Percentiles rank a stretch among this genome's conserved stretches.
phyloP scores from a whole-genome alignment of 176 grass and related monocot genomes.

The Cenchrus purpureus region DNA sequence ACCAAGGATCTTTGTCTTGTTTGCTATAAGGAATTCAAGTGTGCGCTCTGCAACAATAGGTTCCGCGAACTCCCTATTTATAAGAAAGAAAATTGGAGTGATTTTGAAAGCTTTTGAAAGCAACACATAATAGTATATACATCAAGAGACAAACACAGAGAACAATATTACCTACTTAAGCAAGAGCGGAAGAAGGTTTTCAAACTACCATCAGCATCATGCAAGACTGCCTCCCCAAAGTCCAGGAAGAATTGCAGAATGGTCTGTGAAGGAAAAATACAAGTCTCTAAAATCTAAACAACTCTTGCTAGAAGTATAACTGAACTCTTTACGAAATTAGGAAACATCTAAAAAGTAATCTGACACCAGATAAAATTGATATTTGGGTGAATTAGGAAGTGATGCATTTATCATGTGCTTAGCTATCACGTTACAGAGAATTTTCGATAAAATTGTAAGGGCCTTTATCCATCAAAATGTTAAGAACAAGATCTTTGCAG shows the following conservation, averaged over 20 bases:
- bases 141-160: not conserved
- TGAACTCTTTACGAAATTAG: conserved; percentile 31
- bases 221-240: conserved; percentile 92
- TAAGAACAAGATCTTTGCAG: not conserved
- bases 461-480: not conserved
- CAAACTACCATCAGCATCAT: conserved; percentile 92
- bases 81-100: conserved; percentile 19
- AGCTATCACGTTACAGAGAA: not conserved
- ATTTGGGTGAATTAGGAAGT: not conserved
- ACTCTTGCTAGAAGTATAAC: not conserved
- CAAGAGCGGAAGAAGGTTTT: conserved; percentile 86
- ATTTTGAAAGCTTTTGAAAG: not conserved
- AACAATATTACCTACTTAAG: conserved; percentile 83
- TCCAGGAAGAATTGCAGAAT: conserved; percentile 98
- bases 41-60: conserved; percentile 70
- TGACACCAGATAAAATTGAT: not conserved
- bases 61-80: conserved; percentile 85
- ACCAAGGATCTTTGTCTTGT: conserved; percentile 74
- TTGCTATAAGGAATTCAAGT: conserved; percentile 75
- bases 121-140: not conserved
- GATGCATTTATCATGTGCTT: not conserved
- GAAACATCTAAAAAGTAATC: conserved; percentile 21
- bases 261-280: conserved; percentile 55
- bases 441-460: not conserved
- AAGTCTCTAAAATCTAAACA: conserved; percentile 18